A percentile compares a stretch with the other conserved stretches of the same genome.
Conservation (phyloP, 148 eudicot genomes). For the Bassia scoparia region DNA sequence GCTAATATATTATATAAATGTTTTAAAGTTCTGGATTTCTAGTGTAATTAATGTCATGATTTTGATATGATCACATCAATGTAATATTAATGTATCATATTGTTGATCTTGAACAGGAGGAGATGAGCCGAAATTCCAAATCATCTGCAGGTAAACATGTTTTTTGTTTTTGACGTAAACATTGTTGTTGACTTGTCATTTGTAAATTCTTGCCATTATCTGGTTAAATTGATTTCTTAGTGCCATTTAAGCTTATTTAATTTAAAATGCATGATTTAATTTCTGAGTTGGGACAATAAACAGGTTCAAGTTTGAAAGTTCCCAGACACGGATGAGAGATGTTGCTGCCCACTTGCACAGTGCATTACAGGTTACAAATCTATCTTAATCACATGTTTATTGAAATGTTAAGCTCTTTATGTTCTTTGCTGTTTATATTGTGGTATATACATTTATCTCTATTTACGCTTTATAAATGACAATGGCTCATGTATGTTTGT, state of each 20-base stretch:
- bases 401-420: too few relatives aligned
- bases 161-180: too few relatives aligned
- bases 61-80: not conserved
- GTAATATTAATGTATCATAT: not conserved
- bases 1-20: not conserved
- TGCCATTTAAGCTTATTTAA: not conserved
- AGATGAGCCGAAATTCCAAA: constrained; percentile 70
- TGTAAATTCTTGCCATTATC: not conserved
- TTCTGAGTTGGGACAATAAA: not conserved
- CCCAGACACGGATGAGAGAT: constrained; percentile 59
- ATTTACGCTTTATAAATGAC: not conserved
- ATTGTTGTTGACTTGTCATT: not conserved
- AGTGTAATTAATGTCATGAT: not conserved
- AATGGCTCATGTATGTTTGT: not conserved
- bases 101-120: constrained; percentile 59
- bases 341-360: constrained; percentile 99
- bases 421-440: too few relatives aligned
- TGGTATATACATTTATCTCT: too few relatives aligned
- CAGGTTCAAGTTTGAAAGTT: constrained; percentile 53
- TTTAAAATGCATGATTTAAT: not conserved
- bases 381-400: not conserved
- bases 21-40: not conserved
- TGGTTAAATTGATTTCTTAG: not conserved
- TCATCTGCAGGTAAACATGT: constrained; percentile 66
- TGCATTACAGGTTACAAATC: constrained; percentile 72